Base-by-base conservation (phyloP, 148 eudicot genomes). In the Amaranthus cruentus region DNA sequence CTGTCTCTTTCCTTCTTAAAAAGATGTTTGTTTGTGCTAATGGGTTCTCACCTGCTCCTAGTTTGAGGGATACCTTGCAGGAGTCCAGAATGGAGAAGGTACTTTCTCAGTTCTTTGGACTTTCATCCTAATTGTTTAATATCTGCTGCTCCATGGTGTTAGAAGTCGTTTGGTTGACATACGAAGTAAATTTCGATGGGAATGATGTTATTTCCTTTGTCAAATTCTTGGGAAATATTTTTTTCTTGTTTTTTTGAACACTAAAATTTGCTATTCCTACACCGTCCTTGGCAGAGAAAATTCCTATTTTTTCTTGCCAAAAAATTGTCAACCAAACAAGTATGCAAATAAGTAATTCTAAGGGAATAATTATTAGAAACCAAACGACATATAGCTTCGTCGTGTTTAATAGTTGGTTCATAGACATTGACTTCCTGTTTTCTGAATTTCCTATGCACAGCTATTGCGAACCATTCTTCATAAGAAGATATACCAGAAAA, bases 31-130 rank as follows among this genome's bases (percentile, higher is more conserved):
- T 87, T 48, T 95, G 97, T 76, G 80, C 83, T 42, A 85, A 86
- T 79, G 99, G 99, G 38, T 91, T 95, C 82, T 82, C 84, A 0
- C 93, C 97, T n/a, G 53, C 90, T 82, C 97, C 96, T 58, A 91
- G 89, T 70, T 77, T 89, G 79, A 85, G 97, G 76, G 99, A 95
- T 66, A 82, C 96, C 44, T 78, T 95, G 74, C 99, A 81, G 72
- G 99, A 95, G 72, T 76, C 99, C 71, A 91, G 99, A 85, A 95
- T 95, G 99, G 99, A 91, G 83, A 95, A 90, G 93, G 99, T 95
- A 83, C n/a, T 61, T 28, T 60, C 6, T 49, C 55, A 15, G 15
- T 15, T 44, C 56, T 46, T 68, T 62, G 38, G 38, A 48, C 4
- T 12, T 47, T 7, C 7, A 12, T 47, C 38, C 38, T 28, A 28